A percentile compares a stretch with the other conserved stretches of the same genome.
phyloP scores from a whole-genome alignment of 306 rosid genomes.

The Glycine tomentella region DNA sequence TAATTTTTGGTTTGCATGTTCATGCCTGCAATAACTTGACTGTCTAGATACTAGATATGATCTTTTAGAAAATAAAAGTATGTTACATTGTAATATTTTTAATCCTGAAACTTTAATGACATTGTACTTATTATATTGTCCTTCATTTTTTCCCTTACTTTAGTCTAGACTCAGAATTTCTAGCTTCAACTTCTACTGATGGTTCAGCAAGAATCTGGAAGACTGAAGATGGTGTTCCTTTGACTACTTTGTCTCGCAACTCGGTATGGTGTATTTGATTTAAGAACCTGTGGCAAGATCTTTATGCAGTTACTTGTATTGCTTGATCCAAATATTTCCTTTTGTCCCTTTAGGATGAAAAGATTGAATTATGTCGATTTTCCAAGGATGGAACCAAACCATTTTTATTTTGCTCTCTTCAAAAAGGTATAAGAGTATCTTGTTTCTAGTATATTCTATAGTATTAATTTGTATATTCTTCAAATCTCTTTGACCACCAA shows the following conservation, averaged over 20 bases:
- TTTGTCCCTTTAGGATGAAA: constrained; percentile 70
- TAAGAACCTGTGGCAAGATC: constrained; percentile 23
- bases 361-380: constrained; percentile 88
- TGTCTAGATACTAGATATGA: background rate
- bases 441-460: constrained; percentile 6
- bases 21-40: constrained; percentile 30
- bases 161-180: constrained; percentile 89
- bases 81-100: constrained; percentile 21
- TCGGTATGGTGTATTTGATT: constrained; percentile 57
- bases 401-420: constrained; percentile 77
- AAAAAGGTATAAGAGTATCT: constrained; percentile 65
- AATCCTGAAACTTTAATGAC: constrained; percentile 30
- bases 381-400: constrained; percentile 98
- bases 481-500: constrained; percentile 36
- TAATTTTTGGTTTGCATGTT: constrained; percentile 7
- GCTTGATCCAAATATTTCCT: constrained; percentile 27
- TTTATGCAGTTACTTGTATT: constrained; percentile 28
- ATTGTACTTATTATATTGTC: constrained; percentile 34
- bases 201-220: constrained; percentile 95
- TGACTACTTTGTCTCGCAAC: constrained; percentile 78
- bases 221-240: constrained; percentile 80
- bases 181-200: constrained; percentile 90
- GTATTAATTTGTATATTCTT: background rate
- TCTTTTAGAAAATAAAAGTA: constrained; percentile 29
- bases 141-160: constrained; percentile 47